Base-by-base conservation (phyloP, 495 filamentous ascomycete species). In the Daldinia bambusicola region DNA sequence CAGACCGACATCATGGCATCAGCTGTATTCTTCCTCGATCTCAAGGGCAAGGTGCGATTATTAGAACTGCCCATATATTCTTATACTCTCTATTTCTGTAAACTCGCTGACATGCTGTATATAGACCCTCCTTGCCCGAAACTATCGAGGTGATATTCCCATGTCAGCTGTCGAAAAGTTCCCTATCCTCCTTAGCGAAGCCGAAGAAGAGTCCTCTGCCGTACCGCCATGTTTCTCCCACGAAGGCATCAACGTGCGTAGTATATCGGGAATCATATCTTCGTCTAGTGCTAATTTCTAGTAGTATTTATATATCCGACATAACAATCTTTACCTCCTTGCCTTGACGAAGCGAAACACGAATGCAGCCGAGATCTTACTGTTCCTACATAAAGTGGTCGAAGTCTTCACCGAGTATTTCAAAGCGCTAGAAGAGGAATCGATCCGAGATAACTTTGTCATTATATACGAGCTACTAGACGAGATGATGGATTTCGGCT, bases 401-500 rank as follows among this genome's bases (percentile, higher is more conserved):
- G 96, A 98, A 81, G 96, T 98, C 53, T 98, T 99, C 77, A 98
- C 96, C 48, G 96, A 99, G 80, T 99, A 99, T 84, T 99, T 99
- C 85, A 99, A 99, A 79, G 95, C 97, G 75, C 87, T 99, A 59
- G 96, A 99, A 80, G 96, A 99, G 80, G 96, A 99, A 81, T 97
- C 93, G 79, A 99, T 99, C 78, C 91, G 96, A 62, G 96, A 99
- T 83, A 99, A 99, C 84, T 99, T 98, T 74, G 96, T 99, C 80
- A 88, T 99, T 75, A 99, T 99, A 75, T 99, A 99, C 84, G 96
- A 99, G 82, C 82, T 99, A 60, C 88, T 99, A 70, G 96, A 99
- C 79, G 96, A 99, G 83, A 99, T 99, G 96, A 99, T 99, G 96
- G 96, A 99, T 80, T 99, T 98, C 83, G 96, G 96, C 55, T 97